A percentile compares a stretch with the other conserved stretches of the same genome.
Conservation (phyloP, 192 early-diverging fungal genomes). For the Umbelopsis vinacea region DNA sequence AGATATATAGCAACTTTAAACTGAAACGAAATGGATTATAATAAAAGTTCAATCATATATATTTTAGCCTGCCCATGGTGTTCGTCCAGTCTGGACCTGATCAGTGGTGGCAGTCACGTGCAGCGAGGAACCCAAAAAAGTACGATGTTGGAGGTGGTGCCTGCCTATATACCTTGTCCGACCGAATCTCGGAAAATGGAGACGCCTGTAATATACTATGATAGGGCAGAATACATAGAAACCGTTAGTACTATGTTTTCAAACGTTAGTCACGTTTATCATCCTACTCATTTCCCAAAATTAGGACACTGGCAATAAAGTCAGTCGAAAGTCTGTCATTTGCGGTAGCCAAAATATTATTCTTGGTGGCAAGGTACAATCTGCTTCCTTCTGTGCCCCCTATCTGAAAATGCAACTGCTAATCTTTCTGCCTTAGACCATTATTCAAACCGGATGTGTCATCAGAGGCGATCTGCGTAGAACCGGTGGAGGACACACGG, state of each 20-base stretch:
- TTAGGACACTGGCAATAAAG: slow-evolving; percentile 96
- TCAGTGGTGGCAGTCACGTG: no score
- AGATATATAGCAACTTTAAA: neutral
- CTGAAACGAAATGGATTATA: neutral
- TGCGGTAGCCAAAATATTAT: slow-evolving; percentile 96
- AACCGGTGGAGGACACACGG: slow-evolving; percentile 84
- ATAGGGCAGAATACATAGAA: slow-evolving; percentile 90
- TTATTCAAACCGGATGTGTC: slow-evolving; percentile 89
- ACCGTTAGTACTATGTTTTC: slow-evolving; percentile 59
- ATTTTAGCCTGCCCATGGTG: neutral
- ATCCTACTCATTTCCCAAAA: neutral
- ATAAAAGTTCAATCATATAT: neutral
- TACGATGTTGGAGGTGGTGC: no score
- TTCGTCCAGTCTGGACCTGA: no score
- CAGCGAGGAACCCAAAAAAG: no score
- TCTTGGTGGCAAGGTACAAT: slow-evolving; percentile 86
- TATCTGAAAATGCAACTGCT: neutral
- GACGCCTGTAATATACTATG: slow-evolving; percentile 68
- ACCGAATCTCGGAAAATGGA: slow-evolving; percentile 66
- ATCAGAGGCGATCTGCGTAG: slow-evolving; percentile 94
- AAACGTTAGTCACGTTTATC: neutral
- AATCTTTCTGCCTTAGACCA: slow-evolving; percentile 61
- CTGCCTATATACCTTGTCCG: neutral
- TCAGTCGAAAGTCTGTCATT: slow-evolving; percentile 90
- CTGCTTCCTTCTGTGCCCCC: neutral